These are phyloP conservation scores for Ophiocordyceps sinensis DNA, from an alignment of 2,329 filamentous ascomycete species.

Conservation along the genomic window DNA sequence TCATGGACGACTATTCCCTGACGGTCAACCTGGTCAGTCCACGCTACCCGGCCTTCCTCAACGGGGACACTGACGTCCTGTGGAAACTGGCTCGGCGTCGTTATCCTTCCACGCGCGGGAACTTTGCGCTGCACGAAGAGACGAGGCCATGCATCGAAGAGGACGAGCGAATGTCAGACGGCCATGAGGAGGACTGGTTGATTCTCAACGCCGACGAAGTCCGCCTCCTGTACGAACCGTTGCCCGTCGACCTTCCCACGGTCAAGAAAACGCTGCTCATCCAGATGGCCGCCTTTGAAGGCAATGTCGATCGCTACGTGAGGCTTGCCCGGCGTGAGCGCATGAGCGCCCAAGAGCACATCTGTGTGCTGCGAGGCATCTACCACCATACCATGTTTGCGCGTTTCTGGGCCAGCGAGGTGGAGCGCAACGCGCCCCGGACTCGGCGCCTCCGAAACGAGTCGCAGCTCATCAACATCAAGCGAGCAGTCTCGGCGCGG, in stretches of 20 bases:
- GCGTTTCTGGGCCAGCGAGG: background rate
- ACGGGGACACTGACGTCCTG: slow-evolving; percentile 5
- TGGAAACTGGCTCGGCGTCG: background rate
- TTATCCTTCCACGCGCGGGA: background rate
- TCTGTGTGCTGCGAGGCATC: background rate
- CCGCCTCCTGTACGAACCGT: slow-evolving; percentile 7
- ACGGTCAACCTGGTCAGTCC: slow-evolving; percentile 3
- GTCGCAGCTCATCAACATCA: background rate
- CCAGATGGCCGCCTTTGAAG: slow-evolving; percentile 19
- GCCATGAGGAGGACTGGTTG: background rate
- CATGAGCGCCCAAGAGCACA: background rate
- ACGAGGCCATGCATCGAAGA: background rate
- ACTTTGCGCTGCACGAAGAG: background rate
- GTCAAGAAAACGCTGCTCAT: slow-evolving; percentile 23
- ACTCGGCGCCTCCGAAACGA: background rate
- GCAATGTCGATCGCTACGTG: slow-evolving; percentile 23
- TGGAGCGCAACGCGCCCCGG: background rate
- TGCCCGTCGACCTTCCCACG: slow-evolving; percentile 20
- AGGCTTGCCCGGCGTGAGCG: slow-evolving; percentile 9
- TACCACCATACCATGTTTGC: background rate
- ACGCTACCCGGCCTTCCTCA: slow-evolving; percentile 2
- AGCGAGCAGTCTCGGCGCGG: background rate
- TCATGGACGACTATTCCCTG: slow-evolving; percentile 22
- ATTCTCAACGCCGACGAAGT: background rate
- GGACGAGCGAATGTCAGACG: background rate